Percentiles rank a stretch among this genome's conserved stretches.
phyloP scores from a whole-genome alignment of 768 basidiomycete species.

The Harrya chromipes region DNA sequence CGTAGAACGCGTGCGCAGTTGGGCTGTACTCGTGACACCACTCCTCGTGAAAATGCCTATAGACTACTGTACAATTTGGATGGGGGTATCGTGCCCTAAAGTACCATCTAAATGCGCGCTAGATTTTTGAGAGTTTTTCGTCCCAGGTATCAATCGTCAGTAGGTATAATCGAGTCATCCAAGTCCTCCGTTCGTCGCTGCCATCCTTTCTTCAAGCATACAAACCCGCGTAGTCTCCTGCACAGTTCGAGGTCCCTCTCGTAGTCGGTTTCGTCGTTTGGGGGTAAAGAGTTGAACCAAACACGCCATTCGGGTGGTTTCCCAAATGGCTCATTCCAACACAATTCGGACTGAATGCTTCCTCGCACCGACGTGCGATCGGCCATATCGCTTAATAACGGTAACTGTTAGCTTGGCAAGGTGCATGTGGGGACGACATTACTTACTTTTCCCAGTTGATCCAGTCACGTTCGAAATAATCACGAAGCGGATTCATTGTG shows the following conservation, averaged over 20 bases:
- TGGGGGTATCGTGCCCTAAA: conserved; percentile 24
- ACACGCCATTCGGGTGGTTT: conserved; percentile 49
- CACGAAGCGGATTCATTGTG: conserved; percentile 40
- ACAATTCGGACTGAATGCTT: conserved; percentile 42
- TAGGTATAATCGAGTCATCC: conserved; percentile 11
- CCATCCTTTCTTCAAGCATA: conserved; percentile 42
- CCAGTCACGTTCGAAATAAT: conserved; percentile 68
- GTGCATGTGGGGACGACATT: neutral
- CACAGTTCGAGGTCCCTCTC: conserved; percentile 34
- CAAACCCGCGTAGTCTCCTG: conserved; percentile 49
- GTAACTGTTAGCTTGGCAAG: conserved; percentile 8
- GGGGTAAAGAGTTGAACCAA: conserved; percentile 43
- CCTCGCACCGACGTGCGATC: conserved; percentile 64
- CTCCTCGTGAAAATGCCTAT: conserved; percentile 11
- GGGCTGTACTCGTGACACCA: neutral
- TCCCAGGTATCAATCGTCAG: conserved; percentile 19
- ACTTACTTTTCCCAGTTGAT: conserved; percentile 66
- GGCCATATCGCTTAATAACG: conserved; percentile 60
- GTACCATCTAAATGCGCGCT: conserved; percentile 18
- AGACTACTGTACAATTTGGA: conserved; percentile 28
- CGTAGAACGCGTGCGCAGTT: neutral
- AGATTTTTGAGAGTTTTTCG: conserved; percentile 7
- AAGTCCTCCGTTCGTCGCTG: conserved; percentile 4
- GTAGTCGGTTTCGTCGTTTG: conserved; percentile 9
- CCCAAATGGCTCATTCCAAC: conserved; percentile 51